Percentiles rank a stretch among this genome's conserved stretches.
Conservation (phyloP, 305 asterid genomes). For the Lippia alba region DNA sequence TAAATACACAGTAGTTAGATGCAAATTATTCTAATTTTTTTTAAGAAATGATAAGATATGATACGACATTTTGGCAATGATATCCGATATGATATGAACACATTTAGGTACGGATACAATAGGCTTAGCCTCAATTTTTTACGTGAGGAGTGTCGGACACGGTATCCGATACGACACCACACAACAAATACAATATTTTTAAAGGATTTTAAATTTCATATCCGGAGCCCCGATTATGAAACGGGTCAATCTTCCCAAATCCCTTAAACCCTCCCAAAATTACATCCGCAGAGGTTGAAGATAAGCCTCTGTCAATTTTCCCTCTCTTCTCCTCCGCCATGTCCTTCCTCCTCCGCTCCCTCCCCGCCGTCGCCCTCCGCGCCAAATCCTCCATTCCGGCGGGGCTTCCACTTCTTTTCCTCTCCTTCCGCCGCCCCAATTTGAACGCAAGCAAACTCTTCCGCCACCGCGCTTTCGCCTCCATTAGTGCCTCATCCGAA, state of each 20-base stretch:
- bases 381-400: slow-evolving; percentile 47
- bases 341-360: slow-evolving; percentile 74
- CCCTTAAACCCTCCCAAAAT: slow-evolving; percentile 34
- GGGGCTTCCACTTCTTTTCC: slow-evolving; percentile 37
- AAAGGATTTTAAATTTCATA: not conserved
- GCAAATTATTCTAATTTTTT: too few species aligned
- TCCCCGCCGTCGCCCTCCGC: slow-evolving; percentile 68
- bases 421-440: slow-evolving; percentile 42
- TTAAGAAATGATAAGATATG: too few species aligned
- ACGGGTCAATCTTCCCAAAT: slow-evolving; percentile 16
- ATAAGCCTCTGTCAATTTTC: slow-evolving; percentile 29
- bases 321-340: slow-evolving; percentile 43
- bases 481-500: slow-evolving; percentile 51
- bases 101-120: too few species aligned
- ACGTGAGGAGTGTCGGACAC: too few species aligned
- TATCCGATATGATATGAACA: too few species aligned
- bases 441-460: slow-evolving; percentile 31
- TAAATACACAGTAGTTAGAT: too few species aligned
- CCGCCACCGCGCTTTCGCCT: slow-evolving; percentile 48
- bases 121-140: too few species aligned
- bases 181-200: too few species aligned
- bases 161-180: too few species aligned
- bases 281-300: slow-evolving; percentile 22
- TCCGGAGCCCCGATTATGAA: not conserved
- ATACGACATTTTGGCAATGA: too few species aligned